Conservation (phyloP, 768 basidiomycete genomes). For the Tylopilus vinaceipallidus region DNA sequence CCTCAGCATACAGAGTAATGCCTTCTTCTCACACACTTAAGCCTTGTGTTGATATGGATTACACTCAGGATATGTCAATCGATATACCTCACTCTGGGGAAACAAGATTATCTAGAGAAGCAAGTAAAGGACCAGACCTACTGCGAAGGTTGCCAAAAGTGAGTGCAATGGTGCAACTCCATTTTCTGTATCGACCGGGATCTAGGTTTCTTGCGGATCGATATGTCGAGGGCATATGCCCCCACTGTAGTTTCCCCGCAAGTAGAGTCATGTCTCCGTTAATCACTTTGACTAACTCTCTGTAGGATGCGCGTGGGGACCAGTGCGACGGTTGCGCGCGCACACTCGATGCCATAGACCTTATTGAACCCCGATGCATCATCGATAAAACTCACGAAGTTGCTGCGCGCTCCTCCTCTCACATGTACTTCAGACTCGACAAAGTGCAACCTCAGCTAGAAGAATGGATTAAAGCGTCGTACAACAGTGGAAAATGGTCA, state of each 20-base stretch:
- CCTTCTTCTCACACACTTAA: not conserved
- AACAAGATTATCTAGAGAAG: constrained; percentile 73
- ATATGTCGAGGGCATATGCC: constrained; percentile 97
- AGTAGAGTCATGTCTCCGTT: constrained; percentile 15
- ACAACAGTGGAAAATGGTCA: constrained; percentile 86
- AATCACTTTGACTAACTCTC: not conserved
- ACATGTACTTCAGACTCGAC: constrained; percentile 91
- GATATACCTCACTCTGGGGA: constrained; percentile 81
- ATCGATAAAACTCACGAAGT: constrained; percentile 79
- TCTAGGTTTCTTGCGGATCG: constrained; percentile 91
- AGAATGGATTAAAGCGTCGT: constrained; percentile 82
- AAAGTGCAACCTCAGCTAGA: constrained; percentile 78
- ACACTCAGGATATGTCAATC: constrained; percentile 78
- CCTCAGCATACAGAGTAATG: constrained; percentile 83
- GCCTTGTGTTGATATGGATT: not conserved
- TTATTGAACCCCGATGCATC: constrained; percentile 93
- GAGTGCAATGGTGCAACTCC: constrained; percentile 16
- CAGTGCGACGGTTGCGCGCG: constrained; percentile 95
- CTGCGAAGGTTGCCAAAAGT: constrained; percentile 90
- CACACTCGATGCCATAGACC: constrained; percentile 90
- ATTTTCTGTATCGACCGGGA: constrained; percentile 8
- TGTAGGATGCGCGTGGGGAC: constrained; percentile 92
- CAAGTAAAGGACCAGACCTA: constrained; percentile 92
- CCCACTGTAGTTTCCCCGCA: constrained; percentile 85
- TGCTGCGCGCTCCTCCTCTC: constrained; percentile 72